Conservation (phyloP, 768 basidiomycete species). For the Melanogaster broomeanus region DNA sequence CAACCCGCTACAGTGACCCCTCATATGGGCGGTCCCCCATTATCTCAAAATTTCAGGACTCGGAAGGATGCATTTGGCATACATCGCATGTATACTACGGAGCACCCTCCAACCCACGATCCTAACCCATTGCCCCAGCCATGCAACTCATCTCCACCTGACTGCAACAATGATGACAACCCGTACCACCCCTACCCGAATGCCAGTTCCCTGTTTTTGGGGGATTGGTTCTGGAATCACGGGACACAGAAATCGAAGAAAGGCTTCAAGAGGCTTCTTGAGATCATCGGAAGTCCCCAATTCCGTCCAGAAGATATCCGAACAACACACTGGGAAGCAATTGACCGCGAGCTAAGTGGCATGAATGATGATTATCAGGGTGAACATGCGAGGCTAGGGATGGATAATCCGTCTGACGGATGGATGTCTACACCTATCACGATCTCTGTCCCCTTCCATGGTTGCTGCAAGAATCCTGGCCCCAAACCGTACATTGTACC, state of each 20-base stretch:
- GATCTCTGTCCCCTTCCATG: constrained; percentile 5
- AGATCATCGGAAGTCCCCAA: constrained; percentile 13
- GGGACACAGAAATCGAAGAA: constrained; percentile 13
- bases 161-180: neutral
- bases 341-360: constrained; percentile 11
- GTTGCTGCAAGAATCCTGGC: neutral
- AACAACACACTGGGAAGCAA: constrained; percentile 4
- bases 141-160: too few relatives aligned
- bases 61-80: too few relatives aligned
- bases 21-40: too few relatives aligned
- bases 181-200: constrained; percentile 23
- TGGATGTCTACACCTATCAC: constrained; percentile 1
- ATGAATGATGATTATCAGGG: neutral
- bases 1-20: too few relatives aligned
- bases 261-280: constrained; percentile 7
- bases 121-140: too few relatives aligned
- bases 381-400: constrained; percentile 1
- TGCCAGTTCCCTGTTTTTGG: constrained; percentile 22
- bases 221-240: constrained; percentile 23
- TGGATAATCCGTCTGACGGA: neutral
- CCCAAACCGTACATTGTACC: constrained; percentile 1
- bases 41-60: too few relatives aligned
- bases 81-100: too few relatives aligned
- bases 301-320: constrained; percentile 16
- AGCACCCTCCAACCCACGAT: too few relatives aligned